Conservation (phyloP, 2,329 filamentous ascomycete genomes). For the Colletotrichum somersetense region DNA sequence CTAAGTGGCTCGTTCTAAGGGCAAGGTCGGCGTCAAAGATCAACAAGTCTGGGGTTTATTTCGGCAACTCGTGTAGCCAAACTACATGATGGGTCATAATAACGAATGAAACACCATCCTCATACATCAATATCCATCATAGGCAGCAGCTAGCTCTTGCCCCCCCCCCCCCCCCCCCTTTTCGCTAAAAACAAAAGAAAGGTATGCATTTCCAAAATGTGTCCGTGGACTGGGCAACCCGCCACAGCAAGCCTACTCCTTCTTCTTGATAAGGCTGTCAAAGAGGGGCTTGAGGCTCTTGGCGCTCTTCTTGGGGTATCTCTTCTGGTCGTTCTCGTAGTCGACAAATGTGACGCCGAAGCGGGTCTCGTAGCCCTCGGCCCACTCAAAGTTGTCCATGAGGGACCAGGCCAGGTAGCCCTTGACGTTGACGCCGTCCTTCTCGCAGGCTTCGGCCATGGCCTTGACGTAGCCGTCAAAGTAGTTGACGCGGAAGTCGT, state of each 20-base stretch:
- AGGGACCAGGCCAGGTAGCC: slow-evolving; percentile 91
- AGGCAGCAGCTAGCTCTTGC: slow-evolving; percentile 1
- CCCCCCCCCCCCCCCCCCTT: not conserved
- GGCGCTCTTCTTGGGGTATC: slow-evolving; percentile 87
- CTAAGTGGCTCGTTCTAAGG: not conserved
- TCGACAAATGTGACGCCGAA: slow-evolving; percentile 89
- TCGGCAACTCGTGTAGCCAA: slow-evolving; percentile 1
- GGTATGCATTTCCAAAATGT: slow-evolving; percentile 22
- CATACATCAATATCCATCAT: slow-evolving; percentile 32
- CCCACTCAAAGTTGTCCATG: slow-evolving; percentile 93
- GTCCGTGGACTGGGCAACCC: not conserved
- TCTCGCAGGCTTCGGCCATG: slow-evolving; percentile 77
- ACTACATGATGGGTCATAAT: slow-evolving; percentile 19
- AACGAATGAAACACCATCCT: slow-evolving; percentile 6
- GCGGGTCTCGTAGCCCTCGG: slow-evolving; percentile 89
- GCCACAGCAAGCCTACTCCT: slow-evolving; percentile 55
- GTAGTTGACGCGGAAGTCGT: slow-evolving; percentile 86
- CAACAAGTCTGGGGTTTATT: not conserved
- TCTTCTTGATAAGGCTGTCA: slow-evolving; percentile 76
- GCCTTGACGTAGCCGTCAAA: slow-evolving; percentile 82
- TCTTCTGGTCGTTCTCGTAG: slow-evolving; percentile 82
- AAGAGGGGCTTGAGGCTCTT: slow-evolving; percentile 78
- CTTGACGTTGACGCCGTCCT: slow-evolving; percentile 82
- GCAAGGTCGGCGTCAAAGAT: not conserved
- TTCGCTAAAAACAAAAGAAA: not conserved